Conservation (phyloP, 768 basidiomycete species). For the Suillus fuscotomentosus region DNA sequence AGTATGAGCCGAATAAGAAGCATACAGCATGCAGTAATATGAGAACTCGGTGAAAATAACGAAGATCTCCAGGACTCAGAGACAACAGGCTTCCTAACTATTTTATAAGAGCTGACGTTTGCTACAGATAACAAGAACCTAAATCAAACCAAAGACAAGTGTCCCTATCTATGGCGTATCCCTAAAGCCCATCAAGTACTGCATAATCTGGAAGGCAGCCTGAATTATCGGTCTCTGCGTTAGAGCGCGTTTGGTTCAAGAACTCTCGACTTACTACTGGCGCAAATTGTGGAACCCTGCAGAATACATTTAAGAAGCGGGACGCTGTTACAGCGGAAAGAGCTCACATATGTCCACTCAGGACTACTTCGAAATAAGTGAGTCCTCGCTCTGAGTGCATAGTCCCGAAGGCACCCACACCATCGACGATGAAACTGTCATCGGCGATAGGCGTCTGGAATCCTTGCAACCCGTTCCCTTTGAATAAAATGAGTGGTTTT, state of each 20-base stretch:
- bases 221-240: slow-evolving; percentile 15
- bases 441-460: slow-evolving; percentile 67
- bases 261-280: slow-evolving; percentile 44
- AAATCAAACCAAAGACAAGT: background rate
- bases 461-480: slow-evolving; percentile 45
- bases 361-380: slow-evolving; percentile 62
- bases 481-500: background rate
- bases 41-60: background rate
- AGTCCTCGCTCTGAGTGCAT: slow-evolving; percentile 66
- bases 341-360: slow-evolving; percentile 66
- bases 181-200: slow-evolving; percentile 60
- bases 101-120: background rate
- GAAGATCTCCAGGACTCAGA: background rate
- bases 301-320: background rate
- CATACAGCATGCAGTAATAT: background rate
- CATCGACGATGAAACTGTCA: slow-evolving; percentile 71
- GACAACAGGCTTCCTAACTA: background rate
- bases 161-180: slow-evolving; percentile 34
- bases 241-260: background rate
- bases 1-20: background rate
- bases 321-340: background rate
- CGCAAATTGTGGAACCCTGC: slow-evolving; percentile 56
- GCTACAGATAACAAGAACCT: background rate
- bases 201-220: slow-evolving; percentile 65
- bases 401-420: slow-evolving; percentile 64